A percentile compares a stretch with the other conserved stretches of the same genome.
Conservation (phyloP, 129 eudicot genomes). For the Arctium lappa region DNA sequence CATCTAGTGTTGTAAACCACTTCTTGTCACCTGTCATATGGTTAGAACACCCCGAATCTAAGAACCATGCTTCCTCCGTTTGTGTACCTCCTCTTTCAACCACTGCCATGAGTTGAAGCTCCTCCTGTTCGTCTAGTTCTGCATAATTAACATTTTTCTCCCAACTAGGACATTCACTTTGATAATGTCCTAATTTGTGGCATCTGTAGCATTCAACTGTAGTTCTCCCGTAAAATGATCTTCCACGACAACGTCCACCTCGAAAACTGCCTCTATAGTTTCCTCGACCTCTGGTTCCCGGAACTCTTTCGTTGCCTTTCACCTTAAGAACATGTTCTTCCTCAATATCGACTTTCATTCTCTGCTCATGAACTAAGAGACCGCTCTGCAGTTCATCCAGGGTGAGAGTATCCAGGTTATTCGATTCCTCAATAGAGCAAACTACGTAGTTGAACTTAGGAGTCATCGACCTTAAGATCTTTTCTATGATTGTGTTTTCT, state of each 20-base stretch:
- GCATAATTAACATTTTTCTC: background rate
- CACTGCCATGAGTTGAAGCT: background rate
- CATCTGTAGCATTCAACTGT: background rate
- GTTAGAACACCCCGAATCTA: background rate
- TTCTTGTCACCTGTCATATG: background rate
- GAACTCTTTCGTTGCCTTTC: background rate
- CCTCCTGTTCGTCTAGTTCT: background rate
- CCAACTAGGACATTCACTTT: background rate
- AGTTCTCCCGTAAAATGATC: background rate
- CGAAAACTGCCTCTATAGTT: background rate
- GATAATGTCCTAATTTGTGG: too few species aligned
- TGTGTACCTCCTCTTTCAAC: background rate
- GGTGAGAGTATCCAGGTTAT: too few species aligned
- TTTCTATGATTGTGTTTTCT: too few species aligned
- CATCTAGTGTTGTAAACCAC: background rate
- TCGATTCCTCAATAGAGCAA: too few species aligned
- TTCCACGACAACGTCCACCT: slow-evolving; percentile 10
- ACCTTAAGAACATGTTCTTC: too few species aligned
- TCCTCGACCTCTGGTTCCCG: background rate
- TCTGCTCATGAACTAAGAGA: too few species aligned
- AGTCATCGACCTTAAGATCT: too few species aligned
- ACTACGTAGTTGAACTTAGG: too few species aligned
- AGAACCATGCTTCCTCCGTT: background rate
- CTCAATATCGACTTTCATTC: too few species aligned
- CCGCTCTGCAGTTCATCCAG: too few species aligned